Evolutionary conservation across 176 grass and related monocot species (phyloP).

Genomic region (Paspalum vaginatum): DNA sequence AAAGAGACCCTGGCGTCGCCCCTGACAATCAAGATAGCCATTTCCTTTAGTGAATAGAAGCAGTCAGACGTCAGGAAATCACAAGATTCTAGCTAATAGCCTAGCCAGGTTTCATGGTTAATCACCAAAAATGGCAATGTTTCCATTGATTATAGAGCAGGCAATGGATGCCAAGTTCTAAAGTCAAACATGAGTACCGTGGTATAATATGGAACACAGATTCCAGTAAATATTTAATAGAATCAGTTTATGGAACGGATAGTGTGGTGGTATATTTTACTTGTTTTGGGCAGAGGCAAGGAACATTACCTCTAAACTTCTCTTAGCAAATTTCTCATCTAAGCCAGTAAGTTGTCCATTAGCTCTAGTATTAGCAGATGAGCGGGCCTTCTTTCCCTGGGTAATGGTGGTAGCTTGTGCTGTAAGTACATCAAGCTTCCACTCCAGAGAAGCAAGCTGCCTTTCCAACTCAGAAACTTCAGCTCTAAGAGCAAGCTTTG

Average conservation of each 20-base stretch:
- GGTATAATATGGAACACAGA: slow-evolving; percentile 10
- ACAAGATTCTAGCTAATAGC: slow-evolving; percentile 1
- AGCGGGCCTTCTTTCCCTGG: slow-evolving; percentile 69
- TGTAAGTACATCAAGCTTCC: slow-evolving; percentile 78
- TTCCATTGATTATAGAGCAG: slow-evolving; percentile 9
- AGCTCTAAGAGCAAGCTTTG: slow-evolving; percentile 76
- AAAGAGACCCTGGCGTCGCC: too few species aligned
- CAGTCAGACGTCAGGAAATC: slow-evolving; percentile 2
- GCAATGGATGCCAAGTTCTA: background rate
- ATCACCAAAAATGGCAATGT: slow-evolving; percentile 12
- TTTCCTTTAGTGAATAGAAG: slow-evolving; percentile 28
- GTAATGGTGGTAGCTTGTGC: slow-evolving; percentile 76
- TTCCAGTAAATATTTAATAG: slow-evolving; percentile 22
- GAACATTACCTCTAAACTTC: slow-evolving; percentile 53
- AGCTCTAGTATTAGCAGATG: slow-evolving; percentile 54
- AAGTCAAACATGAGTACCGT: background rate
- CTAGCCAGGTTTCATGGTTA: background rate
- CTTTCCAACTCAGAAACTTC: slow-evolving; percentile 88
- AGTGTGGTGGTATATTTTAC: slow-evolving; percentile 8
- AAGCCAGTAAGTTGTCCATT: slow-evolving; percentile 38
- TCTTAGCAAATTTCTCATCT: slow-evolving; percentile 49
- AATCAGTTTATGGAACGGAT: background rate
- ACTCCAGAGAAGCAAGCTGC: slow-evolving; percentile 75
- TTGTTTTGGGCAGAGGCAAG: slow-evolving; percentile 27
- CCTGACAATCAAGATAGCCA: background rate